phyloP scores from a whole-genome alignment of 805 yeast genomes.

The Candida pseudoglaebosa region DNA sequence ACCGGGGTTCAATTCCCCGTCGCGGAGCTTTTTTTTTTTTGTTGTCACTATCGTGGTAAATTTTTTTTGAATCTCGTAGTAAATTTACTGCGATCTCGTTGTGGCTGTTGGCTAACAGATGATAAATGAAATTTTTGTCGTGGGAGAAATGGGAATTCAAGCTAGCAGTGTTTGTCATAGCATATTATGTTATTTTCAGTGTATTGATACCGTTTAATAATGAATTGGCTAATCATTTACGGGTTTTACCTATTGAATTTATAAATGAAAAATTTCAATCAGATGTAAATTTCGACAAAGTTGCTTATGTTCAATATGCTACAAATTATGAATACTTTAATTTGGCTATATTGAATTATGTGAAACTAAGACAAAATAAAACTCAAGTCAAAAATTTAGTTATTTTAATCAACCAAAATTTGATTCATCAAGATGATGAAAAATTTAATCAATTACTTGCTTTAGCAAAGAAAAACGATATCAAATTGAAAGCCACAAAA shows the following conservation, averaged over 20 bases:
- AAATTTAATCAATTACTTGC: slow-evolving; percentile 12
- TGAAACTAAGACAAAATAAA: slow-evolving; percentile 28
- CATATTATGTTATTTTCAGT: slow-evolving; percentile 20
- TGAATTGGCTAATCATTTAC: slow-evolving; percentile 14
- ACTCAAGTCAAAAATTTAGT: slow-evolving; percentile 45
- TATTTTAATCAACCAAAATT: slow-evolving; percentile 31
- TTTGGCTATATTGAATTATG: slow-evolving; percentile 45
- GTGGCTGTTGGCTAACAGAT: too few species aligned
- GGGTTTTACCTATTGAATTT: slow-evolving; percentile 22
- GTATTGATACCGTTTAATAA: slow-evolving; percentile 12
- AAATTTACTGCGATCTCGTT: too few species aligned
- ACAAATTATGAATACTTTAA: slow-evolving; percentile 50
- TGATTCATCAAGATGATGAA: slow-evolving; percentile 11
- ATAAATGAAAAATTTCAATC: slow-evolving; percentile 8
- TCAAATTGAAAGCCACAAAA: slow-evolving; percentile 23
- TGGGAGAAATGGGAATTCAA: slow-evolving; percentile 22
- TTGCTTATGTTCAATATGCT: slow-evolving; percentile 61
- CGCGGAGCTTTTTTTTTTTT: slow-evolving; percentile 1
- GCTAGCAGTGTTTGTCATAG: slow-evolving; percentile 16
- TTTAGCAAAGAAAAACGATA: slow-evolving; percentile 16
- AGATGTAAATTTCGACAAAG: slow-evolving; percentile 16
- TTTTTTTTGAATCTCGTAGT: too few species aligned
- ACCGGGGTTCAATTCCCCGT: slow-evolving; percentile 3
- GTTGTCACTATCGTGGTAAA: too few species aligned
- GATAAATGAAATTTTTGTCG: background rate